phyloP scores from a whole-genome alignment of 768 basidiomycete genomes.

The Tulasnella sp. region DNA sequence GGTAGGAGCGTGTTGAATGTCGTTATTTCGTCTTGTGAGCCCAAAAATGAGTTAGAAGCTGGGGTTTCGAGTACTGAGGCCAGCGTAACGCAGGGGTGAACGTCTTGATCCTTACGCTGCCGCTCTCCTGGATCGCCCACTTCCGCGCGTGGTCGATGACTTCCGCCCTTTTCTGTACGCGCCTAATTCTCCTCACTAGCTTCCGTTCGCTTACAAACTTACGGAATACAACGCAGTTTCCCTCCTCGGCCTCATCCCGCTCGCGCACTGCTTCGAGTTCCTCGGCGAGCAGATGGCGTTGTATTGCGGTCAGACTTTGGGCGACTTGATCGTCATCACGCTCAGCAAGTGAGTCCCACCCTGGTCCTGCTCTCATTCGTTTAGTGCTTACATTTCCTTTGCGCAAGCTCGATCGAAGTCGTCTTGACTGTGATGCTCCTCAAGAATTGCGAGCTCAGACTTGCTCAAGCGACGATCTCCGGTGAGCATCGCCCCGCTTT shows the following conservation, averaged over 20 bases:
- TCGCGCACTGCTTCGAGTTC: conserved; percentile 57
- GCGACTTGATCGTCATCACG: conserved; percentile 54
- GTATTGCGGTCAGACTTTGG: conserved; percentile 44
- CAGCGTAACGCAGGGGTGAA: conserved; percentile 29
- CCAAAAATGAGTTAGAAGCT: no score
- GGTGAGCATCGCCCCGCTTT: conserved; percentile 24
- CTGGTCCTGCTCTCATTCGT: not conserved
- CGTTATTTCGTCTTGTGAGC: not conserved
- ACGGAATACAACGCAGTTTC: no score
- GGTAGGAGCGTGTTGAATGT: not conserved
- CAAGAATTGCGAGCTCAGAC: conserved; percentile 44
- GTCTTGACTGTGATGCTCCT: conserved; percentile 59
- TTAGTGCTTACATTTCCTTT: not conserved
- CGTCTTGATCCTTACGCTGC: conserved; percentile 43
- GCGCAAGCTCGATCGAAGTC: conserved; percentile 53
- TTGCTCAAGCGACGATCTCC: conserved; percentile 58
- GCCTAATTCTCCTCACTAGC: not conserved
- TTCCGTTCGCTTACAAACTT: not conserved
- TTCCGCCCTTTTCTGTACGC: conserved; percentile 38
- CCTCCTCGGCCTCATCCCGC: conserved; percentile 53
- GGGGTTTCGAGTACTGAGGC: not conserved
- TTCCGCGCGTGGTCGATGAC: conserved; percentile 31
- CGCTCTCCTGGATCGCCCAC: conserved; percentile 50
- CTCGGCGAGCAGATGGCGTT: conserved; percentile 44
- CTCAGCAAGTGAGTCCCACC: conserved; percentile 44